Evolutionary conservation across 345 rosid species (phyloP), one percentile per base, ranked within the genome.

Genomic region (Draba incana): DNA sequence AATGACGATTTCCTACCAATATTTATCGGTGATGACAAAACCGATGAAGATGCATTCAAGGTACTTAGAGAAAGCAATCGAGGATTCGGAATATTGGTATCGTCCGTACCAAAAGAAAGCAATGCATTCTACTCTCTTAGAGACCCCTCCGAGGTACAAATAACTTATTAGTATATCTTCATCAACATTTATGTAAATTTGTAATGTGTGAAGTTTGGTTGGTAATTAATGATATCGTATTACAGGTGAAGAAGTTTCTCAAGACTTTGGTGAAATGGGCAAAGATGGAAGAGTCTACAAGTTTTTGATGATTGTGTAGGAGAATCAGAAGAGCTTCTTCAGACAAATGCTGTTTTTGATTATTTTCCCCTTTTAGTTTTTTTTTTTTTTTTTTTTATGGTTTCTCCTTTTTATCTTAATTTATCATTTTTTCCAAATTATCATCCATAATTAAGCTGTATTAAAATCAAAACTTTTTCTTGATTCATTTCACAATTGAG

Each of bases 11-110:
- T 88, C 60, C 89, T 95, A 35, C 94, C 99, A 7, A 82, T 95
- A 56, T 92, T 77, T 15, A 86, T 95, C 2, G 98, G 99, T 20
- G 99, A 95, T 63, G 99, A 95, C 68, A 83, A 60, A 60, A 81
- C 85, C 0, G 99, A 94, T 76, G 99, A 94, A 69, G 98, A 94
- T 71, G 99, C 98, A 27, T 92, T 95, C 75, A 92, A 89, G 89
- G 88, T 87, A 20, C 70, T 94, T 6, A 70, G 87, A 10, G 78
- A 88, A 6, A 76, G 82, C 42, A 82, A 82, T 6, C 70, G 56
- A 49, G 99, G 99, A 4, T 89, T 73, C 70, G 99, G 99, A 6
- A 92, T 94, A 49, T 75, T 94, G 65, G 99, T 91, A 11, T 92
- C 98, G 23, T 66, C 97, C 0, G 81, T 67, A 11, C 97, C 98